Evolutionary conservation across 177 flowering plant species (phyloP).

Genomic region (Vitis hybrid): DNA sequence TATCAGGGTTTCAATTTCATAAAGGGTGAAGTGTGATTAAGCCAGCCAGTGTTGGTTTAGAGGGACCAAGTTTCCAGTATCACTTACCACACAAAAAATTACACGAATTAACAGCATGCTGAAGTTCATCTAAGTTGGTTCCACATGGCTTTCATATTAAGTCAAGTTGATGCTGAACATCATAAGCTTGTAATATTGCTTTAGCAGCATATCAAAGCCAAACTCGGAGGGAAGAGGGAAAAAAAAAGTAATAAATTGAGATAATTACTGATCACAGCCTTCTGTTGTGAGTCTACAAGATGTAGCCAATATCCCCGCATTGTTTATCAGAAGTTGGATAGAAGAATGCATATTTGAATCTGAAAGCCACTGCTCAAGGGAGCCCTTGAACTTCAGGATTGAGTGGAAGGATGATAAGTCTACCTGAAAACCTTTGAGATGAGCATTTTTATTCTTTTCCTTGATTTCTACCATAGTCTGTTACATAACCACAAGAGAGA

Average conservation of each 20-base stretch:
- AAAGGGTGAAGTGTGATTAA: too few relatives aligned
- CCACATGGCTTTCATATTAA: neutral
- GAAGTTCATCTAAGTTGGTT: neutral
- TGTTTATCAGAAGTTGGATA: slow-evolving; percentile 82
- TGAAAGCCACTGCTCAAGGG: slow-evolving; percentile 74
- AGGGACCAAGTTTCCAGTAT: neutral
- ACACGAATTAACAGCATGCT: neutral
- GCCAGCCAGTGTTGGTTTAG: neutral
- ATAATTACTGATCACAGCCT: slow-evolving; percentile 78
- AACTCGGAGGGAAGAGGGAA: neutral
- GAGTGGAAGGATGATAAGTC: slow-evolving; percentile 77
- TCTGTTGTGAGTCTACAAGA: slow-evolving; percentile 61
- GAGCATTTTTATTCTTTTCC: slow-evolving; percentile 45
- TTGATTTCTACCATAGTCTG: slow-evolving; percentile 62
- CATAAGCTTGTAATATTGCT: neutral
- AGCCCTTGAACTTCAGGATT: slow-evolving; percentile 50
- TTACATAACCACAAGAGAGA: slow-evolving; percentile 13
- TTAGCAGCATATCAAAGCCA: neutral
- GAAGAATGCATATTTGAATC: slow-evolving; percentile 71
- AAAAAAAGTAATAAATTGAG: slow-evolving; percentile 1
- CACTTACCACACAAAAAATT: neutral
- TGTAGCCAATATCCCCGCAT: slow-evolving; percentile 93
- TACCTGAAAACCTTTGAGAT: slow-evolving; percentile 67
- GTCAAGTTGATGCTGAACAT: neutral
- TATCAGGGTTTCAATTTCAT: neutral